phyloP scores from a whole-genome alignment of 352 stramenopile species.

The Aphanomyces invadans region DNA sequence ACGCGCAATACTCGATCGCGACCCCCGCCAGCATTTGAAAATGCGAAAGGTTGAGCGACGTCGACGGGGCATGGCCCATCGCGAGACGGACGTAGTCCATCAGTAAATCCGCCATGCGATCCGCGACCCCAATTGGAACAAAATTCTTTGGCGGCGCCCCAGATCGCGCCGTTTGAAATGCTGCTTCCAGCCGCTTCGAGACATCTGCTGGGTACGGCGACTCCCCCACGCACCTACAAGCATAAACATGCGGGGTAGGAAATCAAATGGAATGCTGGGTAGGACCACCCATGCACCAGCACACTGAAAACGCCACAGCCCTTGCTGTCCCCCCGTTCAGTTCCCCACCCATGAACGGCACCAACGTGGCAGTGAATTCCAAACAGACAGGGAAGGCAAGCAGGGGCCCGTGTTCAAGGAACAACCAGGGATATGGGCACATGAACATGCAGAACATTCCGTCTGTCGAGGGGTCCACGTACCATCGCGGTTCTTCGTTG shows the following conservation, averaged over 20 bases:
- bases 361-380: too few relatives aligned
- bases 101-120: constrained; percentile 79
- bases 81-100: constrained; percentile 86
- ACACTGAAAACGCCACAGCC: too few relatives aligned
- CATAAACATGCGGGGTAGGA: too few relatives aligned
- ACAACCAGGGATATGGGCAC: neutral
- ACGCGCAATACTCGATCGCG: constrained; percentile 93
- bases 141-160: constrained; percentile 82
- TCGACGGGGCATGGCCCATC: constrained; percentile 69
- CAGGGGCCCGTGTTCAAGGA: too few relatives aligned
- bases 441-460: too few relatives aligned
- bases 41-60: constrained; percentile 82
- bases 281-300: too few relatives aligned
- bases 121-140: constrained; percentile 82
- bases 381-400: too few relatives aligned
- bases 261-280: too few relatives aligned
- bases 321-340: too few relatives aligned
- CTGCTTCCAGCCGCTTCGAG: constrained; percentile 77
- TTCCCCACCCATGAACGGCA: too few relatives aligned
- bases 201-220: constrained; percentile 70
- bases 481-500: constrained; percentile 67
- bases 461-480: neutral
- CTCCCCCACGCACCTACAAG: constrained; percentile 37
- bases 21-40: constrained; percentile 95
- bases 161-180: constrained; percentile 71